Base-by-base conservation (phyloP, 176 grass and related monocot species). In the Musa beccarii region DNA sequence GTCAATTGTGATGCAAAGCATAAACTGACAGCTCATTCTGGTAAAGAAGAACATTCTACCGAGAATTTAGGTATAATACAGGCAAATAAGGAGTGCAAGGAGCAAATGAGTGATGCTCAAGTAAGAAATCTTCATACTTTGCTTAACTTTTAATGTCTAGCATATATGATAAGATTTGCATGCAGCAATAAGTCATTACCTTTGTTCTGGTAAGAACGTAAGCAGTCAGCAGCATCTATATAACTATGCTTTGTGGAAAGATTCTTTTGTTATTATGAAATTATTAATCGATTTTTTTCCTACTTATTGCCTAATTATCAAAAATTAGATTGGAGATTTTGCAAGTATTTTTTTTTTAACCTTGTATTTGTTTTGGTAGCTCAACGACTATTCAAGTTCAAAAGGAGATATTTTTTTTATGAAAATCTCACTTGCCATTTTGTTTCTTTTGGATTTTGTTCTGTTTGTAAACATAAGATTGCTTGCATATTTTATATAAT, bases 81-180 rank as follows among this genome's bases (percentile, higher is more conserved):
- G 8, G 89, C 81, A 82, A 88, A 71, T 75, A 92, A 72, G 43
- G 89, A 99, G 74, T 76, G 72, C 82, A 99, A 86, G 51, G 96
- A 95, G 72, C 91, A 95, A 82, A 84, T 86, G 76, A 99, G 91
- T 81, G 91, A 99, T 81, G 96, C 96, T 80, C 91, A 94, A 86
- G 96, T 99, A 89, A 92, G 96, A 86, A 86, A 70, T 76, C 29
- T 49, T 43, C 12, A 13, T 51, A 9, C 14, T 53, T 6, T 49
- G 22, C 52, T 65, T 51, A 23, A 63, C 34, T 65, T 77, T 52
- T 74, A 24, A 6, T 56, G 24, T 17, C 10, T 8, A n/a, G 12
- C 14, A n/a, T 74, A 22, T 15, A 28, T 54, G 22, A 10, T 55
- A 57, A 74, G 9, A 57, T 56, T 74, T 70, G 16, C 17, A 66